phyloP scores from a whole-genome alignment of 1,284 basidiomycete genomes.

The Megacollybia platyphylla region DNA sequence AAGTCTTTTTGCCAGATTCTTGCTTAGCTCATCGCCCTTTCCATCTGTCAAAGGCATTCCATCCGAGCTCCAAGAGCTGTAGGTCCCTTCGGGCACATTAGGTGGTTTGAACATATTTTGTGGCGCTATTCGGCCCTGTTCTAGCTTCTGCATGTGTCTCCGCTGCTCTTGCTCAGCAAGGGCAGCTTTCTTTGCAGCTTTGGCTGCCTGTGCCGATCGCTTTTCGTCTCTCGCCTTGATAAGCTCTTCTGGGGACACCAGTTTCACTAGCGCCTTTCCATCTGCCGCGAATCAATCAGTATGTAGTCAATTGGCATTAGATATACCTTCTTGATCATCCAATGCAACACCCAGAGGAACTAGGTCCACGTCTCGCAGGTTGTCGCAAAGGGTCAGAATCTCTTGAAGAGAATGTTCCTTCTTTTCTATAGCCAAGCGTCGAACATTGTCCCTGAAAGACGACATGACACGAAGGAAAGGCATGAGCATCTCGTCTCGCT shows the following conservation, averaged over 20 bases:
- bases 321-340: constrained; percentile 86
- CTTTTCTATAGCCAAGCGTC: constrained; percentile 71
- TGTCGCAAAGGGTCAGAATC: constrained; percentile 78
- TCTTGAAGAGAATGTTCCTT: constrained; percentile 58
- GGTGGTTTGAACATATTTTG: constrained; percentile 79
- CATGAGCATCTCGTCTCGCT: constrained; percentile 82
- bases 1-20: constrained; percentile 72
- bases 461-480: constrained; percentile 84
- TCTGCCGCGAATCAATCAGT: constrained; percentile 29
- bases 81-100: constrained; percentile 55
- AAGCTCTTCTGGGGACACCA: constrained; percentile 77
- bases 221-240: constrained; percentile 86
- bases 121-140: constrained; percentile 73
- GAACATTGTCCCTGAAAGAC: constrained; percentile 84
- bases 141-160: constrained; percentile 74
- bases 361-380: constrained; percentile 81
- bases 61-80: constrained; percentile 71
- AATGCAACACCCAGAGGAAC: constrained; percentile 90
- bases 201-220: constrained; percentile 63
- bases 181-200: constrained; percentile 74
- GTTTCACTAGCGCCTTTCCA: constrained; percentile 90
- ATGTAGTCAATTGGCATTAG: constrained; percentile 4
- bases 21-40: constrained; percentile 78
- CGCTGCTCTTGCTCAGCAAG: constrained; percentile 59
- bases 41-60: constrained; percentile 81